Percentiles rank a stretch among this genome's conserved stretches.
phyloP scores from a whole-genome alignment of 352 stramenopile genomes.

The Elongisporangium undulatum region DNA sequence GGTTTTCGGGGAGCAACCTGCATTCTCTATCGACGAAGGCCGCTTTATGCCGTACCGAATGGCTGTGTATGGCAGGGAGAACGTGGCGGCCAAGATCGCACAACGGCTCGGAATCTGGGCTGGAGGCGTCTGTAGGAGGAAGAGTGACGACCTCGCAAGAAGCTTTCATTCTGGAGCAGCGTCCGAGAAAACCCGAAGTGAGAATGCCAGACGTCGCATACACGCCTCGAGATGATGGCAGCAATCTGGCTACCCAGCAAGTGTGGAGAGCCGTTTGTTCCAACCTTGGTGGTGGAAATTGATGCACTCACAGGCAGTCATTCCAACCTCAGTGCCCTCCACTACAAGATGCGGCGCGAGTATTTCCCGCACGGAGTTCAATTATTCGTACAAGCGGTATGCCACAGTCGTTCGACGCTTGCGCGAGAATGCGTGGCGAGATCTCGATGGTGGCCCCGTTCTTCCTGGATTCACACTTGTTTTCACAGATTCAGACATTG shows the following conservation, averaged over 20 bases:
- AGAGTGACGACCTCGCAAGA: no score
- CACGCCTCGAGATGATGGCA: conserved; percentile 6
- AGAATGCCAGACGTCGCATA: conserved; percentile 7
- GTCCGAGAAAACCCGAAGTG: no score
- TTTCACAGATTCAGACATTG: no score
- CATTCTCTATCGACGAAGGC: conserved; percentile 25
- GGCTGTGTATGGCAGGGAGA: conserved; percentile 9
- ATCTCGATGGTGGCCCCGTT: conserved; percentile 18
- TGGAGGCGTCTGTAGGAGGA: no score
- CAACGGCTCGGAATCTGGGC: no score
- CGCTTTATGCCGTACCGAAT: conserved; percentile 12
- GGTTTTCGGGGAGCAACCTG: conserved; percentile 13
- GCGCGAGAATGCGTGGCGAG: conserved; percentile 11
- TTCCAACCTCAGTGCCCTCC: conserved; percentile 5
- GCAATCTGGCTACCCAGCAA: background rate
- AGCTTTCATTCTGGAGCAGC: no score
- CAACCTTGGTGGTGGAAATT: conserved; percentile 18
- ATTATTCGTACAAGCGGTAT: conserved; percentile 14
- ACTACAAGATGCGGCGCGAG: conserved; percentile 11
- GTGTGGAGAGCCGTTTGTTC: conserved; percentile 18
- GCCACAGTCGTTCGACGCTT: conserved; percentile 2
- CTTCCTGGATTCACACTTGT: conserved; percentile 20
- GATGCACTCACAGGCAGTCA: conserved; percentile 12
- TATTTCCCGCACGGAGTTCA: conserved; percentile 15
- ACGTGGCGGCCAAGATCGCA: no score